Percentiles rank a stretch among this genome's conserved stretches.
phyloP scores from a whole-genome alignment of 164 flowering plant genomes.

The Stephania yunnanensis region DNA sequence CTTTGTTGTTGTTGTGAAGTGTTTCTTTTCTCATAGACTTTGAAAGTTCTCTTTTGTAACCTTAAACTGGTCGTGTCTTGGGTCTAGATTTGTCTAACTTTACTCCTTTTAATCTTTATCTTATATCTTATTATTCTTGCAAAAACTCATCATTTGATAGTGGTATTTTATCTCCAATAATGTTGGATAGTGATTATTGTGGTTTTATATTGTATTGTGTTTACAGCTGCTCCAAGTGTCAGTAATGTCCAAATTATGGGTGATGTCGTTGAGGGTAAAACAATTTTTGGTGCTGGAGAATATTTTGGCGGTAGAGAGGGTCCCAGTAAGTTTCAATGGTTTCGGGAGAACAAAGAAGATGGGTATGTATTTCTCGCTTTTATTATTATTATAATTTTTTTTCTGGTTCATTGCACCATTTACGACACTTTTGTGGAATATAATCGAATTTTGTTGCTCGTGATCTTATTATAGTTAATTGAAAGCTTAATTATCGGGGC shows the following conservation, averaged over 20 bases:
- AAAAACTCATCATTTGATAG: neutral
- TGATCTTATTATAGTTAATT: neutral
- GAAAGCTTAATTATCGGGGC: no score
- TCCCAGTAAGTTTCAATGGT: conserved; percentile 96
- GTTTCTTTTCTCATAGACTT: no score
- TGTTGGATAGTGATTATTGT: conserved; percentile 6
- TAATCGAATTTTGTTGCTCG: neutral
- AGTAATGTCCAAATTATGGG: conserved; percentile 68
- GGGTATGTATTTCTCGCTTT: conserved; percentile 48
- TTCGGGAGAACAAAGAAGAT: conserved; percentile 63
- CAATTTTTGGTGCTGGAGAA: conserved; percentile 65
- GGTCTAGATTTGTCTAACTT: neutral
- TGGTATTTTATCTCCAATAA: neutral
- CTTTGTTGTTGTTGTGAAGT: no score
- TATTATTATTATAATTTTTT: neutral
- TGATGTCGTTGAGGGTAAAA: conserved; percentile 72
- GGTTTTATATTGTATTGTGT: conserved; percentile 12
- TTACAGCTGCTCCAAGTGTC: conserved; percentile 89
- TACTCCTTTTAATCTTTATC: neutral
- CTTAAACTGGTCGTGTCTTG: no score
- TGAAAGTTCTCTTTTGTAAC: no score
- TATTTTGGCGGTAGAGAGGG: conserved; percentile 99
- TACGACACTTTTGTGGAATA: neutral
- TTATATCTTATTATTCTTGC: neutral
- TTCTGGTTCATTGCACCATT: neutral